These are phyloP conservation scores for Amaranthus cruentus DNA, from an alignment of 148 eudicot species.

Conservation along the genomic window DNA sequence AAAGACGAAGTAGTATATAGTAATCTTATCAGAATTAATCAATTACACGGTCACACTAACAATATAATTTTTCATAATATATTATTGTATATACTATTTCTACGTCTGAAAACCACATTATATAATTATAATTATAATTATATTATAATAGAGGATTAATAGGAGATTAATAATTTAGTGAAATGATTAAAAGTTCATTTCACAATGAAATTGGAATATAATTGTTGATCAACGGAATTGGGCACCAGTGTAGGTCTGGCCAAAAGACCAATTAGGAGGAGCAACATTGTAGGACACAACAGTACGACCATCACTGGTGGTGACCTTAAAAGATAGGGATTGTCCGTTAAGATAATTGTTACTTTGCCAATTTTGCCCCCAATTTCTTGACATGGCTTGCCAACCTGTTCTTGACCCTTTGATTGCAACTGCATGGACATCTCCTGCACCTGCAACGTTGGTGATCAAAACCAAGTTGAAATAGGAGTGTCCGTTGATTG, in stretches of 20 bases:
- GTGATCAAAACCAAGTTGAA: slow-evolving; percentile 71
- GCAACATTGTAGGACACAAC: slow-evolving; percentile 55
- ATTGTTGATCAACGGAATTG: slow-evolving; percentile 36
- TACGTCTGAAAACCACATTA: background rate
- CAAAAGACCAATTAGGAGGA: slow-evolving; percentile 56
- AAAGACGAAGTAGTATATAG: too few relatives aligned
- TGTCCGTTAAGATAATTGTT: slow-evolving; percentile 60
- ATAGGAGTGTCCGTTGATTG: slow-evolving; percentile 76
- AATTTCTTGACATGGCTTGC: slow-evolving; percentile 70
- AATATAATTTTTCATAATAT: too few relatives aligned
- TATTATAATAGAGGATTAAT: background rate
- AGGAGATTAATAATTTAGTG: background rate
- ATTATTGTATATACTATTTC: background rate
- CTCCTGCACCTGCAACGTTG: slow-evolving; percentile 79
- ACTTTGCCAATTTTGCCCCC: slow-evolving; percentile 92
- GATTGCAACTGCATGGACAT: slow-evolving; percentile 49
- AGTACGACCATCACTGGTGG: slow-evolving; percentile 50
- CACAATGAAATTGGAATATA: too few relatives aligned
- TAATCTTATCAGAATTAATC: too few relatives aligned
- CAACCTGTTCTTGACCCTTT: slow-evolving; percentile 65
- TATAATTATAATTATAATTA: background rate
- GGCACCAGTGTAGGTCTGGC: slow-evolving; percentile 48
- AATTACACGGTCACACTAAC: too few relatives aligned
- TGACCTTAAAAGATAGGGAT: slow-evolving; percentile 61
- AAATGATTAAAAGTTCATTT: background rate